These are phyloP conservation scores for Phytophthora hibernalis DNA, from an alignment of 352 stramenopile species.

Conservation along the genomic window DNA sequence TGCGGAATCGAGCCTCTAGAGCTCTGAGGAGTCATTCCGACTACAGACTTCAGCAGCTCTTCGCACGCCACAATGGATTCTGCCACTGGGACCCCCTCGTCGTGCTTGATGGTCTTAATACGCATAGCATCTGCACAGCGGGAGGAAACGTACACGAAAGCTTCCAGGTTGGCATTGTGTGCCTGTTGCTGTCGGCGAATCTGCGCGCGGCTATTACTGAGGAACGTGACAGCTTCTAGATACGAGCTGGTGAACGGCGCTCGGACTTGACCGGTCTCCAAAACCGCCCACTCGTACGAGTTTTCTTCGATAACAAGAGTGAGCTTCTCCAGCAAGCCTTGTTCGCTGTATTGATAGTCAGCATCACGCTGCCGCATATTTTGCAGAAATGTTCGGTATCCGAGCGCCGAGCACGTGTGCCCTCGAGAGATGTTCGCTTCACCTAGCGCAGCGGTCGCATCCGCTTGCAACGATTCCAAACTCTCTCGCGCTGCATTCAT, in stretches of 20 bases:
- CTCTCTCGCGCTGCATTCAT: constrained; percentile 50
- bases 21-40: constrained; percentile 29
- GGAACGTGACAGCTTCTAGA: constrained; percentile 32
- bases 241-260: constrained; percentile 41
- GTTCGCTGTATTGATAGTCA: not conserved
- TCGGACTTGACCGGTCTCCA: constrained; percentile 52
- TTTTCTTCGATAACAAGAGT: constrained; percentile 56
- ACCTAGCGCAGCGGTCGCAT: constrained; percentile 45
- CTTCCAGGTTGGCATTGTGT: constrained; percentile 40
- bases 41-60: constrained; percentile 43
- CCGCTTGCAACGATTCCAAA: constrained; percentile 40
- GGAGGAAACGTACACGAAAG: constrained; percentile 43
- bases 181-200: constrained; percentile 36
- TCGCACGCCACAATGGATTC: constrained; percentile 42
- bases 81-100: constrained; percentile 42
- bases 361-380: constrained; percentile 30
- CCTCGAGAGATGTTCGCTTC: constrained; percentile 47
- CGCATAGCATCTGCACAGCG: constrained; percentile 48
- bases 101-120: constrained; percentile 40
- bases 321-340: constrained; percentile 49
- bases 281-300: constrained; percentile 44
- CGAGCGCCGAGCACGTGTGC: constrained; percentile 56
- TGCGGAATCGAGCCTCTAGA: constrained; percentile 27
- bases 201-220: constrained; percentile 29
- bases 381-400: constrained; percentile 64